Evolutionary conservation across 352 stramenopile genomes (phyloP), one percentile per base, ranked within the genome.

Genomic region (Thraustotheca clavata): DNA sequence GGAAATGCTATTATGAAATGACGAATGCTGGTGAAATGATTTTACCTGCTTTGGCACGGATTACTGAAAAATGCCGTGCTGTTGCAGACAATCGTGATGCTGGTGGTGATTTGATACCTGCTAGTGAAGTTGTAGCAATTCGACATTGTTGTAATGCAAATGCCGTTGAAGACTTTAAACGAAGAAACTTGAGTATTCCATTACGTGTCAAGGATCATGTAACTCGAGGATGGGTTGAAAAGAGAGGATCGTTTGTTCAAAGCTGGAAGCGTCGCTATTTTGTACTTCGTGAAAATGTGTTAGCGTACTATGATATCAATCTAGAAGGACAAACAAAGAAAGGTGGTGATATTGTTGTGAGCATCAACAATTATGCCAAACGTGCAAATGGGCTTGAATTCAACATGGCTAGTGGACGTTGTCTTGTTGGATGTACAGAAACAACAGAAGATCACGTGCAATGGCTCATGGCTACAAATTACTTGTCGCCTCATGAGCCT

Each of bases 261-360:
- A 89, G 73, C 40, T 91, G 81, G 81, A 83, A 86, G 39, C 79
- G 77, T 35, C 82, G 82, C 43, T 91, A 86, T 69, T 91, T 91
- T 60, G 77, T 88, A 27, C 87, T 91, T 68, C 78, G 81, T 40
- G 71, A 87, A 38, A 54, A 65, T 46, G 8, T 65, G n/a, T 46
- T 65, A 3, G 36, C 57, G 26, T 65, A 65, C 26, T 65, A 65
- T 32, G 57, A 65, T 32, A 65, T 65, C 38, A 65, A 65, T 46
- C 32, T 65, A 9, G 57, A 65, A 54, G 57, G 57, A 31, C 57
- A 65, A 24, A 40, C 57, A 16, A 43, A 65, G 32, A 65, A 65
- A 34, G 57, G 57, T 35, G 57, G 57, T 33, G 57, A 65, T 33
- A 8, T 65, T 24, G 57, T 65, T 20, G 41, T 34, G 6, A 5